A percentile compares a stretch with the other conserved stretches of the same genome.
phyloP scores from a whole-genome alignment of 768 basidiomycete species.

The Agaricus subrufescens region DNA sequence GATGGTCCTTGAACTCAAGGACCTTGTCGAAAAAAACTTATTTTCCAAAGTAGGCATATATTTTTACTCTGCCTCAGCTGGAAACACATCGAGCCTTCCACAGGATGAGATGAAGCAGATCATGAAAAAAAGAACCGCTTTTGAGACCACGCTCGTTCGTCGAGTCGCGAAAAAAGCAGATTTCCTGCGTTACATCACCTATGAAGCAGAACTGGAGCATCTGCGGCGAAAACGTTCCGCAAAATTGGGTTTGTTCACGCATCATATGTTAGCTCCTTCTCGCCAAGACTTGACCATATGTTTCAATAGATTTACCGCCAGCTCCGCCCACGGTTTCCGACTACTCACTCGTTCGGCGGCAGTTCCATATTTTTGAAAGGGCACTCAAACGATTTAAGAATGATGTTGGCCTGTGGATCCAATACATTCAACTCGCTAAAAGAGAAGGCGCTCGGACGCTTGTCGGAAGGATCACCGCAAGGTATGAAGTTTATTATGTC shows the following conservation, averaged over 20 bases:
- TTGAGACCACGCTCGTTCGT: slow-evolving; percentile 81
- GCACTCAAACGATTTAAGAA: slow-evolving; percentile 85
- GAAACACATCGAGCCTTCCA: slow-evolving; percentile 13
- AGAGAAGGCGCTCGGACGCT: slow-evolving; percentile 73
- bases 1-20: slow-evolving; percentile 96
- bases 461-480: slow-evolving; percentile 77
- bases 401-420: slow-evolving; percentile 84
- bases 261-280: background rate
- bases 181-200: slow-evolving; percentile 86
- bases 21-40: slow-evolving; percentile 78
- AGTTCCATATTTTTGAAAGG: slow-evolving; percentile 88
- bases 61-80: background rate
- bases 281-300: background rate
- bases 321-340: slow-evolving; percentile 69
- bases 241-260: slow-evolving; percentile 53
- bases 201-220: slow-evolving; percentile 86
- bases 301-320: slow-evolving; percentile 31
- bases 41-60: slow-evolving; percentile 65
- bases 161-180: slow-evolving; percentile 83
- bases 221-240: slow-evolving; percentile 71
- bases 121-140: slow-evolving; percentile 75
- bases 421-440: slow-evolving; percentile 84
- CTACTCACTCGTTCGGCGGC: slow-evolving; percentile 78
- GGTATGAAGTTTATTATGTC: slow-evolving; percentile 38
- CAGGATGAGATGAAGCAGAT: slow-evolving; percentile 82